Evolutionary conservation across 768 basidiomycete species (phyloP).

Genomic region (Tylopilus balloui): DNA sequence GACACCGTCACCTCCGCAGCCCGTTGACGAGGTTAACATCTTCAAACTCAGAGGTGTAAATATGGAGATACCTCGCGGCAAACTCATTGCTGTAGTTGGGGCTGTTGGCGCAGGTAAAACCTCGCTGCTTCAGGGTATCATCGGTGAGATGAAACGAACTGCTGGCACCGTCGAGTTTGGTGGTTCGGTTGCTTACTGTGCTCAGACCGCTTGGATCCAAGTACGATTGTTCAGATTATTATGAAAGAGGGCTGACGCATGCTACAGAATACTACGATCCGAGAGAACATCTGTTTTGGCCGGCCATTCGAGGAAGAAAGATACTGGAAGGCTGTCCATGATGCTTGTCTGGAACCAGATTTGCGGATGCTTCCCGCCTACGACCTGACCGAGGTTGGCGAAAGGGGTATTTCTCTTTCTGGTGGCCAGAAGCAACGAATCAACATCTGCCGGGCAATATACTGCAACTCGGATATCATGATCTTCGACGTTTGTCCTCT

Average conservation of each 20-base stretch:
- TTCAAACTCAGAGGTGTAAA: slow-evolving; percentile 67
- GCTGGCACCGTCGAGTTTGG: slow-evolving; percentile 66
- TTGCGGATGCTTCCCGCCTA: slow-evolving; percentile 71
- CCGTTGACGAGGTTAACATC: slow-evolving; percentile 35
- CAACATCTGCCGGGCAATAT: slow-evolving; percentile 84
- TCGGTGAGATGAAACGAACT: slow-evolving; percentile 79
- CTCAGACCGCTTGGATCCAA: slow-evolving; percentile 91
- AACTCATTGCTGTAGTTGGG: slow-evolving; percentile 82
- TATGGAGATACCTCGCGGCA: slow-evolving; percentile 66
- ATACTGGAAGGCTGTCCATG: slow-evolving; percentile 77
- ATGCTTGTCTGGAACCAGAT: slow-evolving; percentile 78
- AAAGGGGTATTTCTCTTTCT: slow-evolving; percentile 83
- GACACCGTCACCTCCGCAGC: slow-evolving; percentile 25
- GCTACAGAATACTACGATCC: slow-evolving; percentile 68
- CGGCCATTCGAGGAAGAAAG: slow-evolving; percentile 72
- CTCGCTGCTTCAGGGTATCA: slow-evolving; percentile 66
- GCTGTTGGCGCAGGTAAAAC: slow-evolving; percentile 56
- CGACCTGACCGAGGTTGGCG: slow-evolving; percentile 82
- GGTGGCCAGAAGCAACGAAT: slow-evolving; percentile 80
- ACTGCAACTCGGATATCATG: slow-evolving; percentile 81
- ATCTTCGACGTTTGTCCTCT: slow-evolving; percentile 59
- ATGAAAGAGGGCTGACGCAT: not conserved
- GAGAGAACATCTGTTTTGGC: slow-evolving; percentile 89
- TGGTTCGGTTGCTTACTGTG: slow-evolving; percentile 75
- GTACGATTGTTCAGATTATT: slow-evolving; percentile 26